A percentile compares a stretch with the other conserved stretches of the same genome.
These are phyloP conservation scores for Myriosclerotinia scirpicola DNA, from an alignment of 2,329 filamentous ascomycete species.

Conservation along the genomic window DNA sequence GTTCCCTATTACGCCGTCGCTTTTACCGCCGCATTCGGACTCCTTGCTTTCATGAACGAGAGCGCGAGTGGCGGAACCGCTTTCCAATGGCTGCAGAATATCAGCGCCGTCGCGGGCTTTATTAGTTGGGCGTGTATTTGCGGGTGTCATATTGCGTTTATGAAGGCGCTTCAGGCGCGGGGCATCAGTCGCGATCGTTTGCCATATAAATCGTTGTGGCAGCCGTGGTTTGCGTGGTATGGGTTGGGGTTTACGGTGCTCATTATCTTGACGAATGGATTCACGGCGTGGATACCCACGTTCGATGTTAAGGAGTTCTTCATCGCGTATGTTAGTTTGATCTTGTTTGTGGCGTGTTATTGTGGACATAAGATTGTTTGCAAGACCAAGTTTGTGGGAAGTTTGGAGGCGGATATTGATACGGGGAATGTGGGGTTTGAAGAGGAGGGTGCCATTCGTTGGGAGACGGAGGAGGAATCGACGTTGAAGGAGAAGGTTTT, in stretches of 20 bases:
- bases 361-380: slow-evolving; percentile 57
- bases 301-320: slow-evolving; percentile 64
- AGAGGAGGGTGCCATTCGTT: neutral
- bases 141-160: slow-evolving; percentile 64
- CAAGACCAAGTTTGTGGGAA: slow-evolving; percentile 42
- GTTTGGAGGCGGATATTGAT: slow-evolving; percentile 46
- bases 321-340: slow-evolving; percentile 62
- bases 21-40: slow-evolving; percentile 56
- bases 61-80: slow-evolving; percentile 57
- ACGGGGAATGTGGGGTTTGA: slow-evolving; percentile 41
- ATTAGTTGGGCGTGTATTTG: slow-evolving; percentile 70
- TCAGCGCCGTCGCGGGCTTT: slow-evolving; percentile 67
- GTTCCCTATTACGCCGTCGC: slow-evolving; percentile 56
- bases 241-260: slow-evolving; percentile 64
- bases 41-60: slow-evolving; percentile 68
- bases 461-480: neutral
- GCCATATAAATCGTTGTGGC: slow-evolving; percentile 60
- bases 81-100: slow-evolving; percentile 73
- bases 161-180: slow-evolving; percentile 57
- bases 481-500: slow-evolving; percentile 3
- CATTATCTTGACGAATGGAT: slow-evolving; percentile 67
- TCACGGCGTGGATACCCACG: slow-evolving; percentile 60
- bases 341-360: slow-evolving; percentile 61
- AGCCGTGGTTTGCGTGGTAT: slow-evolving; percentile 65
- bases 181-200: slow-evolving; percentile 57